phyloP scores from a whole-genome alignment of 2,329 filamentous ascomycete species.

The Xylaria sp. region DNA sequence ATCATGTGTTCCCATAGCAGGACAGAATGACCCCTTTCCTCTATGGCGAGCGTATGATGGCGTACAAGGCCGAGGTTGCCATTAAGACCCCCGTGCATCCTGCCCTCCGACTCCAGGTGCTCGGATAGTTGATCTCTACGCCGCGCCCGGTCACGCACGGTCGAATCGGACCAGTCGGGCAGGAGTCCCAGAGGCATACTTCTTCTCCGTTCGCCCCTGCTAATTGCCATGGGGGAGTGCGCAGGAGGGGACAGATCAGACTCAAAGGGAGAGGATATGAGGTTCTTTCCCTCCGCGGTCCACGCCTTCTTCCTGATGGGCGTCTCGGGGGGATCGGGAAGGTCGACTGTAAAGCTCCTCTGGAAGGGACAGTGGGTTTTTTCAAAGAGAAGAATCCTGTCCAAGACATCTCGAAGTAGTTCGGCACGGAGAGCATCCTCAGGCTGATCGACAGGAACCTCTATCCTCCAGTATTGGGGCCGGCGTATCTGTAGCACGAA shows the following conservation, averaged over 20 bases:
- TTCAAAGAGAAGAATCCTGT: slow-evolving; percentile 83
- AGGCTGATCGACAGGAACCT: slow-evolving; percentile 74
- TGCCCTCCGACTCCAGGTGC: not conserved
- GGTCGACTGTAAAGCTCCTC: slow-evolving; percentile 77
- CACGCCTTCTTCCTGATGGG: slow-evolving; percentile 76
- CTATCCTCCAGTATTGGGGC: slow-evolving; percentile 90
- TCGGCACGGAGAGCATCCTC: slow-evolving; percentile 73
- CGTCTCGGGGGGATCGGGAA: slow-evolving; percentile 75
- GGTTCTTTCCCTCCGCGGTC: slow-evolving; percentile 64
- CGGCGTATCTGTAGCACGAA: slow-evolving; percentile 89
- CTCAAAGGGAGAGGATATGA: slow-evolving; percentile 53
- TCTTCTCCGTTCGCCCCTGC: slow-evolving; percentile 39
- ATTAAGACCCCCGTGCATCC: not conserved
- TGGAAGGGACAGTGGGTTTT: slow-evolving; percentile 88
- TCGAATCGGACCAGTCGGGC: slow-evolving; percentile 7
- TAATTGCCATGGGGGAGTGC: slow-evolving; percentile 39
- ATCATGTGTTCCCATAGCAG: not conserved
- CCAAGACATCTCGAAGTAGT: slow-evolving; percentile 75
- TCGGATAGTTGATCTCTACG: not conserved
- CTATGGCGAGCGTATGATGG: not conserved
- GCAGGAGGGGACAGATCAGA: slow-evolving; percentile 41
- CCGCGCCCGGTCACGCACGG: not conserved
- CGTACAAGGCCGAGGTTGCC: not conserved
- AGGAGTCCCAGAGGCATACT: slow-evolving; percentile 27
- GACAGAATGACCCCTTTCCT: not conserved